Evolutionary conservation across 2,329 filamentous ascomycete genomes (phyloP).

Genomic region (Beauveria scarabaeidicola): DNA sequence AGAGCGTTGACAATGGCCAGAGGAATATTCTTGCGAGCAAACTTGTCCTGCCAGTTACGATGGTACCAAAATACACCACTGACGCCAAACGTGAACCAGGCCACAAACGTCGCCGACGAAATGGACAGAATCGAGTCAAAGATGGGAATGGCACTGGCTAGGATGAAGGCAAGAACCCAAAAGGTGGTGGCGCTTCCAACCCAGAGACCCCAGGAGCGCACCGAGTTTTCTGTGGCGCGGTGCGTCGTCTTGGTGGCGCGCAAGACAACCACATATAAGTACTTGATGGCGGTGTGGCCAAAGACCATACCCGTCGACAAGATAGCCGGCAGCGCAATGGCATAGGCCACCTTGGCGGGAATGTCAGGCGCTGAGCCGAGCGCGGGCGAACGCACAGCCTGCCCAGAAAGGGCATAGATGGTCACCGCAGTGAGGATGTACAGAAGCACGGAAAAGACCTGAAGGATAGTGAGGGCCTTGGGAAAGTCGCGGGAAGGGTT

Average conservation of each 20-base stretch:
- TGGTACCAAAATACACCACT: conserved; percentile 28
- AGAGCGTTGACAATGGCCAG: conserved; percentile 22
- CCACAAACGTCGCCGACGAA: conserved; percentile 27
- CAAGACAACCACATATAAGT: conserved; percentile 26
- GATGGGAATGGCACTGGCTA: conserved; percentile 29
- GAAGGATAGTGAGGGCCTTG: conserved; percentile 22
- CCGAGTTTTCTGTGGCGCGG: conserved; percentile 25
- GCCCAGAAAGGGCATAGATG: conserved; percentile 25
- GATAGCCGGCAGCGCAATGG: conserved; percentile 23
- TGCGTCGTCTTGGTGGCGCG: conserved; percentile 23
- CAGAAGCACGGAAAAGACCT: conserved; percentile 24
- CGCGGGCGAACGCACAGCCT: conserved; percentile 25
- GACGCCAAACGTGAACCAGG: conserved; percentile 30
- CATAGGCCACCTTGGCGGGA: conserved; percentile 26
- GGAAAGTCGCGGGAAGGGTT: conserved; percentile 25
- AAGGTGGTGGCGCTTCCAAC: conserved; percentile 25
- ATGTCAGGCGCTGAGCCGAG: conserved; percentile 25
- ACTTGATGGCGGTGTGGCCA: conserved; percentile 25
- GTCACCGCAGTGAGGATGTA: conserved; percentile 25
- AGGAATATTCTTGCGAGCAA: conserved; percentile 21
- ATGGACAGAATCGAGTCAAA: conserved; percentile 31
- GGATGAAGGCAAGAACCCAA: conserved; percentile 26
- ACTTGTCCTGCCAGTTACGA: conserved; percentile 26
- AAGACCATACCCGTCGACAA: conserved; percentile 24
- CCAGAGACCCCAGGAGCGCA: conserved; percentile 28